Conservation (phyloP, 164 flowering plant species). For the Magnolia officinalis region DNA sequence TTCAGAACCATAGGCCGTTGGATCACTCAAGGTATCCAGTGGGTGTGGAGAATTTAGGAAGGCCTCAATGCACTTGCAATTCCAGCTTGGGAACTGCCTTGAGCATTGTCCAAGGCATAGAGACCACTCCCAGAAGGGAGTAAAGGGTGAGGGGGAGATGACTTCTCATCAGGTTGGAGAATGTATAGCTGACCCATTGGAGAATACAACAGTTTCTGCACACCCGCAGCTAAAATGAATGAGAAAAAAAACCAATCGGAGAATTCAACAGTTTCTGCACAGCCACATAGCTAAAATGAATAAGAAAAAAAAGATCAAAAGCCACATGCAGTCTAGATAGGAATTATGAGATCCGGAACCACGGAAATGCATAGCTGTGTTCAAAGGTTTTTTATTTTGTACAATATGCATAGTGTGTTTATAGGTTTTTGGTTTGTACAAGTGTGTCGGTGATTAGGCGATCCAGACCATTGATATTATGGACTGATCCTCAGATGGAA, state of each 20-base stretch:
- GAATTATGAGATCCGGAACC: too few species aligned
- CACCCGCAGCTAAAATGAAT: neutral
- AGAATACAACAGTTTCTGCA: conserved; percentile 69
- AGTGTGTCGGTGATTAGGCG: too few species aligned
- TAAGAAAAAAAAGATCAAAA: too few species aligned
- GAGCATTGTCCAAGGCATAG: conserved; percentile 46
- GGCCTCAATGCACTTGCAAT: conserved; percentile 38
- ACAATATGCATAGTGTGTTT: neutral
- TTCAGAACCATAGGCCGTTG: conserved; percentile 83
- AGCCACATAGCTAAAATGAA: too few species aligned
- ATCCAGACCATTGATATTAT: too few species aligned
- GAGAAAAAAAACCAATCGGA: neutral
- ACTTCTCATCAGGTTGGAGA: conserved; percentile 77
- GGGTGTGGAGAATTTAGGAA: conserved; percentile 93
- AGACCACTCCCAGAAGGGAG: conserved; percentile 75
- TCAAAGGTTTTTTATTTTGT: too few species aligned
- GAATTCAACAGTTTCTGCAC: neutral
- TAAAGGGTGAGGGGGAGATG: conserved; percentile 76
- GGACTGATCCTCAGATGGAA: too few species aligned
- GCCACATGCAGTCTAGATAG: too few species aligned
- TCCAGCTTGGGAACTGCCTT: conserved; percentile 9
- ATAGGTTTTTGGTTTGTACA: too few species aligned
- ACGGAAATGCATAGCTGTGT: too few species aligned
- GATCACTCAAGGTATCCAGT: conserved; percentile 72
- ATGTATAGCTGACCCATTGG: conserved; percentile 80